Base-by-base conservation (phyloP, 2,329 filamentous ascomycete genomes). In the Nannizzia gypsea region DNA sequence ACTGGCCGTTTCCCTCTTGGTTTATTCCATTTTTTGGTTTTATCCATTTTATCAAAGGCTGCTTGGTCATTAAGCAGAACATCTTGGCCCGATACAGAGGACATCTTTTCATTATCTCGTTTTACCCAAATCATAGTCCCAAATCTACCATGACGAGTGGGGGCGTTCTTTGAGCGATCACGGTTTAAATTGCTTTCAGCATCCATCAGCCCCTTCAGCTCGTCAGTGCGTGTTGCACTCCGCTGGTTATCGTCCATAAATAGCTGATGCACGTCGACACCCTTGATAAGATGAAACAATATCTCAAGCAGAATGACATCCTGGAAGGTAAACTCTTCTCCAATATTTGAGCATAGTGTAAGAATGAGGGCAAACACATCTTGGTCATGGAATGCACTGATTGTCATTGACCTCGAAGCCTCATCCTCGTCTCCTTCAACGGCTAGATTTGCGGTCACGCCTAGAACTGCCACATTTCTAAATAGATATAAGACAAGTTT, bases 41-140 rank as follows among this genome's bases (percentile, higher is more conserved):
- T 85, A 68, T 99, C 93, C 83, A 99, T 90, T 71, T 96, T 95
- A 57, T 88, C 81, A 64, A 96, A 81, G 5, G 88, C 87, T 42
- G 82, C 81, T 6, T 87, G 81, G 5, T 84, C 82, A 67, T 90
- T 85, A 2, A 84, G 82, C 50, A 99, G 81, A 3, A 88, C 88
- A 66, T 90, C 87, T 70, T 97, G 92, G 0, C 93, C 93, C 0
- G 90, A 91, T 1, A 99, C 81, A 0, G 91, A 90, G 0, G 89
- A 87, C 67, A 93, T 83, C 68, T 91, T 91, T 57, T 87, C 85
- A 66, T 91, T 87, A 56, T 90, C 88, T 60, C 91, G 81, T 75
- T 95, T 90, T 40, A 99, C 84, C 91, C 92, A 97, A 36, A 96
- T 85, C 89, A 97, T 97, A 9, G 91, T 95, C 2, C 93, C 93